Percentiles rank a stretch among this genome's conserved stretches.
These are phyloP conservation scores for Aureobasidium namibiae DNA, from an alignment of 2,329 filamentous ascomycete genomes.

Conservation along the genomic window DNA sequence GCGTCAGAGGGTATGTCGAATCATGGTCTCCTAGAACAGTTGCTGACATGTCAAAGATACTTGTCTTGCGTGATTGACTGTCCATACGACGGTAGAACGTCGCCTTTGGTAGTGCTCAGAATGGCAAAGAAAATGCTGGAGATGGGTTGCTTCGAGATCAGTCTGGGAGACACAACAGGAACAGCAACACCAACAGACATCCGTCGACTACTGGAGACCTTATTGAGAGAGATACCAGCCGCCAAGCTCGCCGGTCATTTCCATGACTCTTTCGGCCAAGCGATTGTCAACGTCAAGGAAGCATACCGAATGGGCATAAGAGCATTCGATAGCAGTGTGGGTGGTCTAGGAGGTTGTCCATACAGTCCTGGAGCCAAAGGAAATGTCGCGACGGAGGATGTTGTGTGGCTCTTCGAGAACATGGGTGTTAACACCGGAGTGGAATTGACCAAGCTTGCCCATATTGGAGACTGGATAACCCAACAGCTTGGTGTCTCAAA, in stretches of 20 bases:
- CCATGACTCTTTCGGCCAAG: slow-evolving; percentile 82
- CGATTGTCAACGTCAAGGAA: slow-evolving; percentile 69
- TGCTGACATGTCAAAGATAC: slow-evolving; percentile 35
- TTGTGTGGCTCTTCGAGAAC: slow-evolving; percentile 67
- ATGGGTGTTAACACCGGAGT: slow-evolving; percentile 68
- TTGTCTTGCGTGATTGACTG: slow-evolving; percentile 75
- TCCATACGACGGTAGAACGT: slow-evolving; percentile 60
- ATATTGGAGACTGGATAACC: slow-evolving; percentile 67
- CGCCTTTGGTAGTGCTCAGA: slow-evolving; percentile 46
- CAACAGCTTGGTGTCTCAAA: slow-evolving; percentile 53
- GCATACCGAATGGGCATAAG: slow-evolving; percentile 68
- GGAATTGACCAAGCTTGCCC: slow-evolving; percentile 55
- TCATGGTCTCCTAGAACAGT: neutral
- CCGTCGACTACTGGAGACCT: slow-evolving; percentile 53
- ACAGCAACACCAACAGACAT: slow-evolving; percentile 78
- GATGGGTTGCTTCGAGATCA: slow-evolving; percentile 88
- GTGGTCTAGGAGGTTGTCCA: slow-evolving; percentile 74
- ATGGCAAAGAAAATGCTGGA: slow-evolving; percentile 61
- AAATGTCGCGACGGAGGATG: slow-evolving; percentile 76
- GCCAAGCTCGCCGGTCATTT: slow-evolving; percentile 75
- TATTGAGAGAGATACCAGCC: slow-evolving; percentile 58
- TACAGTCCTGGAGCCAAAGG: slow-evolving; percentile 80
- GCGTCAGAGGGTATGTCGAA: slow-evolving; percentile 53
- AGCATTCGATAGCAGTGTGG: slow-evolving; percentile 72
- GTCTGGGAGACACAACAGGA: slow-evolving; percentile 81